Percentiles rank a stretch among this genome's conserved stretches.
These are phyloP conservation scores for Leccinum obscurum DNA, from an alignment of 768 basidiomycete genomes.

Conservation along the genomic window DNA sequence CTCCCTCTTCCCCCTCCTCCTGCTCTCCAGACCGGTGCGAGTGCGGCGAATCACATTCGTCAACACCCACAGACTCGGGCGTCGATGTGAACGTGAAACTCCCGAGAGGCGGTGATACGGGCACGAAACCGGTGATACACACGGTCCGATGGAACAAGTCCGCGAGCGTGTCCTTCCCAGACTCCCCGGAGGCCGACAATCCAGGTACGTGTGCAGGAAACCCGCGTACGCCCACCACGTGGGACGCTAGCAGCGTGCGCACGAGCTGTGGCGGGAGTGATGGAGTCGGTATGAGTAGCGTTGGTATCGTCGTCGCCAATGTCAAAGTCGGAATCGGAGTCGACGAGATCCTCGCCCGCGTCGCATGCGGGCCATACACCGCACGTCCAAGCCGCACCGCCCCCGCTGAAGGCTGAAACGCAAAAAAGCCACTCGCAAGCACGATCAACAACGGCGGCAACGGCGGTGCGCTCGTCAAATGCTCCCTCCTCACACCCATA, in stretches of 20 bases:
- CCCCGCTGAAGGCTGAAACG: slow-evolving; percentile 24
- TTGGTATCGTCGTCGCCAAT: background rate
- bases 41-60: background rate
- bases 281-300: slow-evolving; percentile 16
- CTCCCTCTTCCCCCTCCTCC: background rate
- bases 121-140: slow-evolving; percentile 45
- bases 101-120: slow-evolving; percentile 23
- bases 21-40: background rate
- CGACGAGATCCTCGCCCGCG: background rate
- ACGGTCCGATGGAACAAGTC: slow-evolving; percentile 44
- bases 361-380: slow-evolving; percentile 22
- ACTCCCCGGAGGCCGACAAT: slow-evolving; percentile 21
- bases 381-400: slow-evolving; percentile 21
- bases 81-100: background rate
- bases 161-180: slow-evolving; percentile 32
- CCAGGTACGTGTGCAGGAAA: slow-evolving; percentile 11
- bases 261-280: slow-evolving; percentile 37
- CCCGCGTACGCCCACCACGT: slow-evolving; percentile 24
- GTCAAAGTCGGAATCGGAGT: too few species aligned
- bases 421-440: slow-evolving; percentile 19
- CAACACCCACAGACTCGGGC: background rate
- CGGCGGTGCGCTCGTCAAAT: slow-evolving; percentile 33
- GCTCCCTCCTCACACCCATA: slow-evolving; percentile 12
- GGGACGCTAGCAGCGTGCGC: slow-evolving; percentile 24
- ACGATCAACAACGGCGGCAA: slow-evolving; percentile 32